phyloP scores from a whole-genome alignment of 768 basidiomycete genomes.

The Macrolepiota dolichaula region DNA sequence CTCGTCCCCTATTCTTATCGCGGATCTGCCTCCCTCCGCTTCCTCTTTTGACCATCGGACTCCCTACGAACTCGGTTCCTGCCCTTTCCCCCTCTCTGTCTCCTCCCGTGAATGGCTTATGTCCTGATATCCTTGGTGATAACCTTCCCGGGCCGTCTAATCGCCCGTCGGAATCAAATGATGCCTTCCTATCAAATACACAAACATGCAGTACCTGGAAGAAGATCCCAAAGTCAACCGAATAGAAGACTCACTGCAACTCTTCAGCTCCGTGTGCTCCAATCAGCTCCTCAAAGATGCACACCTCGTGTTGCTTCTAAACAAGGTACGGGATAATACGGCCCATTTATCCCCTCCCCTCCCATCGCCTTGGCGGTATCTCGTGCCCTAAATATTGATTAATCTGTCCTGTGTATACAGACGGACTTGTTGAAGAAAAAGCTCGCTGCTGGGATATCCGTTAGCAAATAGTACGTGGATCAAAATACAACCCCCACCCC shows the following conservation, averaged over 20 bases:
- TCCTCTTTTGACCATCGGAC: background rate
- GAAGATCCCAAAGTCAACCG: conserved; percentile 79
- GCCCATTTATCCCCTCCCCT: conserved; percentile 10
- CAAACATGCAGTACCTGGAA: conserved; percentile 59
- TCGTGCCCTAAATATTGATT: background rate
- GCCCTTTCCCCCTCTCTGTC: background rate
- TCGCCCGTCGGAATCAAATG: background rate
- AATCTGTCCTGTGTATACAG: conserved; percentile 30
- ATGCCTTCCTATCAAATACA: background rate
- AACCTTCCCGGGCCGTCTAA: background rate
- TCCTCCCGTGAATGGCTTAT: background rate
- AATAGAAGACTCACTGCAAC: conserved; percentile 77
- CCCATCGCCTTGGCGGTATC: background rate
- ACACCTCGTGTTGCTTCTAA: conserved; percentile 72
- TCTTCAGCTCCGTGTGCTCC: conserved; percentile 72
- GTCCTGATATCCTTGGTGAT: background rate
- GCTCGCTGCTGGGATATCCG: conserved; percentile 59
- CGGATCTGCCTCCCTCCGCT: background rate
- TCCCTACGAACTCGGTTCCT: background rate
- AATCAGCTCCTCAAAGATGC: conserved; percentile 72
- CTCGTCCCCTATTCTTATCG: background rate
- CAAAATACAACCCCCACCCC: conserved; percentile 3
- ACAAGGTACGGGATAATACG: conserved; percentile 64
- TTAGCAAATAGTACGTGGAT: conserved; percentile 72
- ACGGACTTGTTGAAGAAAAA: conserved; percentile 73